Percentiles rank a stretch among this genome's conserved stretches.
Conservation (phyloP, 441 rosid genomes). For the Erodium texanum region DNA sequence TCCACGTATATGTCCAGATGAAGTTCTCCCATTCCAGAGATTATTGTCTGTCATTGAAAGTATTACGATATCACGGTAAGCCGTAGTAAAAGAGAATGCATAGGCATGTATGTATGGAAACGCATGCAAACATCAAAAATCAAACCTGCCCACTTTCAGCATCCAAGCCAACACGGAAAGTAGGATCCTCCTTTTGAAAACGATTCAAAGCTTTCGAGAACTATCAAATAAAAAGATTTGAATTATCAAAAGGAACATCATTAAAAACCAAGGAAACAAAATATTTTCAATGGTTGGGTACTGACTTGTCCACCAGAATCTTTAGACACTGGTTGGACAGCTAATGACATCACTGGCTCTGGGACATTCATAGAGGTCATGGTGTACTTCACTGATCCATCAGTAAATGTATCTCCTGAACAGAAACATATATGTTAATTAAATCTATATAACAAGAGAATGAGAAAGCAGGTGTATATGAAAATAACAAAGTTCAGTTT, state of each 20-base stretch:
- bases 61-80: conserved; percentile 11
- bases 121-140: conserved; percentile 15
- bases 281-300: conserved; percentile 9
- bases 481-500: background rate
- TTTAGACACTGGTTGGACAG: conserved; percentile 93
- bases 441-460: conserved; percentile 11
- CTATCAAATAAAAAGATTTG: conserved; percentile 24
- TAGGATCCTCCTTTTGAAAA: conserved; percentile 93
- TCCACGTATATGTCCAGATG: conserved; percentile 93
- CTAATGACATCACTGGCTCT: conserved; percentile 97
- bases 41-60: conserved; percentile 58
- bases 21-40: conserved; percentile 99
- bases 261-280: conserved; percentile 5
- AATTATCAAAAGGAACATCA: conserved; percentile 8
- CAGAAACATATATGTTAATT: conserved; percentile 8
- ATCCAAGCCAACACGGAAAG: conserved; percentile 97
- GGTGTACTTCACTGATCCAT: conserved; percentile 86
- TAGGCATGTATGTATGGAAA: background rate
- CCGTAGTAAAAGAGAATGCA: background rate
- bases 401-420: conserved; percentile 91
- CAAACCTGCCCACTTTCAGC: conserved; percentile 94
- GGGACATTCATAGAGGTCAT: conserved; percentile 99
- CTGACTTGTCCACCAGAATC: conserved; percentile 95
- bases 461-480: background rate
- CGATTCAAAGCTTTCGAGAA: conserved; percentile 96